Base-by-base conservation (phyloP, 176 grass and related monocot species). In the Bothriochloa decipiens region DNA sequence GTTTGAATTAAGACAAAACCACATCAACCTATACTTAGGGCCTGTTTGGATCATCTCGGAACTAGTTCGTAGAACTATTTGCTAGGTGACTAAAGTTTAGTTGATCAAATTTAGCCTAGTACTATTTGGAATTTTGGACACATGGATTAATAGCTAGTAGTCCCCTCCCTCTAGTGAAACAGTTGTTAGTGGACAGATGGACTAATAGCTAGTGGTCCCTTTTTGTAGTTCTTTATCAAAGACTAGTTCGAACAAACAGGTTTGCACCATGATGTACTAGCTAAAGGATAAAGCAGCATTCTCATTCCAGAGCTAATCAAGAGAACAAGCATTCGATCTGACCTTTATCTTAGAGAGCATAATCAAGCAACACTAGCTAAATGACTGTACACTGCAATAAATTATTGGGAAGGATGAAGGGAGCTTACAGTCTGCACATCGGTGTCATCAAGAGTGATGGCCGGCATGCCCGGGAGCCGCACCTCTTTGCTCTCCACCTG, bases 401-500 rank as follows among this genome's bases (percentile, higher is more conserved):
- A 7, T 61, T 49, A 58, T 32, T 16, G 46, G 67, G 28, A 33
- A 23, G 47, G 40, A n/a, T n/a, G 6, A 11, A 72, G 15, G 27
- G 22, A 82, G 62, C 87, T 89, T 89, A 98, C 96, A 15, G 88
- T 95, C 87, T 94, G 85, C 39, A 95, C 91, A n/a, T 98, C 96
- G 27, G 89, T 98, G 81, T 98, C 93, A 13, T 98, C 93, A 0
- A 98, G 92, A 18, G 89, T 80, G 46, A 98, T 90, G 14, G 91
- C 89, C 8, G 81, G 87, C 80, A 91, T 91, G 80, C 93, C 91
- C 0, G 74, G 83, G 41, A 98, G 81, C 77, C 89, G 84, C 64
- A 98, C 87, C 85, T 98, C 87, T 65, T 93, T 98, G 26, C 91
- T 89, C 78, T 91, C 83, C 45, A 95, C 91, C 53, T 98, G 93